Evolutionary conservation across 163 green algal genomes (phyloP).

Genomic region (Chlamydomonas reinhardtii): DNA sequence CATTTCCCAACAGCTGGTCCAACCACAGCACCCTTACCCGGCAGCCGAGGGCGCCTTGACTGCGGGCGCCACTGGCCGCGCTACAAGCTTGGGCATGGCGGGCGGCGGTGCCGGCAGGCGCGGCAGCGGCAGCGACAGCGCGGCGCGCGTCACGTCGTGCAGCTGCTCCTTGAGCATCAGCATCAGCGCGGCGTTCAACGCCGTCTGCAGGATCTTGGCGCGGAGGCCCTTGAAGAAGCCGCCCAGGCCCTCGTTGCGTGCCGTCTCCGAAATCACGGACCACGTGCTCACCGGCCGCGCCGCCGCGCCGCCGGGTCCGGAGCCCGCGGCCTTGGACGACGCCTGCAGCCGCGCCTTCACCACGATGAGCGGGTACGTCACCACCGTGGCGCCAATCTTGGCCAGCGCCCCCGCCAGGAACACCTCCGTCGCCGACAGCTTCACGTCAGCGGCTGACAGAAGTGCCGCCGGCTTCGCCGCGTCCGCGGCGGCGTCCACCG

Average conservation of each 20-base stretch:
- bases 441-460: constrained; percentile 40
- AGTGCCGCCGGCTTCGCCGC: not conserved
- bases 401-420: constrained; percentile 78
- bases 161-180: constrained; percentile 89
- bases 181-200: constrained; percentile 83
- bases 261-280: constrained; percentile 8
- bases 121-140: not conserved
- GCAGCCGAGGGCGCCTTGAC: constrained; percentile 1
- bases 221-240: constrained; percentile 86
- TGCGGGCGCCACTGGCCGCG: not conserved
- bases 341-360: constrained; percentile 85
- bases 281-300: not conserved
- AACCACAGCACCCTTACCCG: not conserved
- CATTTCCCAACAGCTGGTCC: not conserved
- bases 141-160: constrained; percentile 42
- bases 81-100: too few relatives aligned
- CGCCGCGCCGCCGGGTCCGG: not conserved
- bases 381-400: constrained; percentile 84
- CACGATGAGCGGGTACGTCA: constrained; percentile 89
- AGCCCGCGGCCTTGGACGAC: not conserved
- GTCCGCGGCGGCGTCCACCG: not conserved
- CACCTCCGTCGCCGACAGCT: constrained; percentile 61
- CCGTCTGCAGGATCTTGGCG: constrained; percentile 89
- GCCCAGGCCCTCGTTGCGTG: constrained; percentile 65
- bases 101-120: not conserved